Evolutionary conservation across 345 rosid species (phyloP), one percentile per base, ranked within the genome.

Genomic region (Arabidopsis suecica): DNA sequence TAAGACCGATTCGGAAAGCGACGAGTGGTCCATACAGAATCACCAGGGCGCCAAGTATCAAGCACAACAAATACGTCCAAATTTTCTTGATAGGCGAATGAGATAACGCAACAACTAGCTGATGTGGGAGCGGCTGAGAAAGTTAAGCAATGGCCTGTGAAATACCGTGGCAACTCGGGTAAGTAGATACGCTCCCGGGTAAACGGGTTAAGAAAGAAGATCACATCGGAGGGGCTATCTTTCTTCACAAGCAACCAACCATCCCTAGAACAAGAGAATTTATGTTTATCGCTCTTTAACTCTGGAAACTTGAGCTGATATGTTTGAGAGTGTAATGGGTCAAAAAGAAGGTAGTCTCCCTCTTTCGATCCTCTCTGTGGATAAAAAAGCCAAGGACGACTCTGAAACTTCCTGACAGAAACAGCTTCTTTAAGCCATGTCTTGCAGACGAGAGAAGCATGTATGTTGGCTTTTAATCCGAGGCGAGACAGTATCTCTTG

Each of bases 101-200:
- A 48, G 44, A 65, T 18, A 7, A 65, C 69, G 18, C 51, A 23
- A 66, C 71, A 50, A 22, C 23, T 66, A 50, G 9, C 22, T 34
- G 60, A 66, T 50, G 71, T 66, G 51, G 71, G 71, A 66, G 71
- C 47, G 1, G 47, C 60, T 34, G 59, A 12, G 59, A 66, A 66
- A 36, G 71, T 13, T 36, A 50, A 22, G 47, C 22, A 13, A 66
- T 8, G 2, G 59, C 47, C 47, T 22, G 42, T 7, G 51, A 16
- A 47, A 13, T 1, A 0, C 20, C 13, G 8, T 50, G 13, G 5
- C 20, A 5, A 0, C 12, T 50, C 0, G 9, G 71, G 48, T 66
- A 66, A 50, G 71, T 36, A 37, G 22, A 66, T 22, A 14, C 28
- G 13, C 9, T 66, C 36, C 14, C 5, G 22, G 7, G 72, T 68